A percentile compares a stretch with the other conserved stretches of the same genome.
Conservation (phyloP, 108 stramenopile species). For the Cyclotella kingstonii region DNA sequence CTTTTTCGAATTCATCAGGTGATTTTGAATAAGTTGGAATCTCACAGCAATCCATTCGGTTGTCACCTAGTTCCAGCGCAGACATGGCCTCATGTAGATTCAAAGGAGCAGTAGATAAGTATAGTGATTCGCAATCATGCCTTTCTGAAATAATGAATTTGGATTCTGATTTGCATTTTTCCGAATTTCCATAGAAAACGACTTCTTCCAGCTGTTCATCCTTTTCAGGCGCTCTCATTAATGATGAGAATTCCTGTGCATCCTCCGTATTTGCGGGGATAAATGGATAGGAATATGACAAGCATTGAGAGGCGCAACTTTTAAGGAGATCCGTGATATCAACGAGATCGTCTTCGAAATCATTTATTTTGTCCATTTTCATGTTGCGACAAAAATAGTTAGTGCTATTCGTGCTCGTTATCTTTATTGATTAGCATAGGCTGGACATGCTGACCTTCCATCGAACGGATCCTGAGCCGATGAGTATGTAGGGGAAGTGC, state of each 20-base stretch:
- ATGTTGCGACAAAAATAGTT: no score
- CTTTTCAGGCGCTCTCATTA: no score
- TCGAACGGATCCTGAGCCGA: no score
- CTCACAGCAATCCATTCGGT: conserved; percentile 91
- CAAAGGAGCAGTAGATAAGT: conserved; percentile 42
- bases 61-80: conserved; percentile 85
- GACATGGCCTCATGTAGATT: conserved; percentile 89
- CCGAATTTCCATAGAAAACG: no score
- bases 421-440: no score
- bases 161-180: no score
- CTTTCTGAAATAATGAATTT: not conserved
- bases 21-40: conserved; percentile 28
- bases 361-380: not conserved
- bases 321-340: conserved; percentile 32
- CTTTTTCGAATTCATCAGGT: not conserved
- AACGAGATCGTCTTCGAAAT: conserved; percentile 11
- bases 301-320: conserved; percentile 20
- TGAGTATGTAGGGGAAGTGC: no score
- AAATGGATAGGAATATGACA: conserved; percentile 36
- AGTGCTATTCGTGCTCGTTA: no score
- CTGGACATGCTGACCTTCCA: no score
- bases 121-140: not conserved
- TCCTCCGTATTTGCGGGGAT: conserved; percentile 8
- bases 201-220: no score
- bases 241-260: no score